These are phyloP conservation scores for Angophora floribunda DNA, from an alignment of 345 rosid species.

Conservation along the genomic window DNA sequence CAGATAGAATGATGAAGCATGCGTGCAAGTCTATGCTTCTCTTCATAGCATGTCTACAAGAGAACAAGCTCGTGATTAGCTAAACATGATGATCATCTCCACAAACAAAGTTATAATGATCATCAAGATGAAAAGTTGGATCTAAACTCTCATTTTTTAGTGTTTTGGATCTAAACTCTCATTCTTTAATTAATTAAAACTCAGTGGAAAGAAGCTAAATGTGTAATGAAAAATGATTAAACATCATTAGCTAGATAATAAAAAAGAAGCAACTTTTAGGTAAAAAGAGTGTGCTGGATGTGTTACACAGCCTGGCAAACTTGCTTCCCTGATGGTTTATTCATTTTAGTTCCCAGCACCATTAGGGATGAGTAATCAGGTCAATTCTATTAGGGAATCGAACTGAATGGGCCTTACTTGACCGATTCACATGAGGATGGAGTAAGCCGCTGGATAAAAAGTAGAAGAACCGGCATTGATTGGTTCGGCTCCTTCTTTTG, in stretches of 20 bases:
- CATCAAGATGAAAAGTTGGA: neutral
- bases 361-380: neutral
- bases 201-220: neutral
- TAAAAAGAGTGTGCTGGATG: neutral
- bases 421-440: neutral
- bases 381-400: neutral
- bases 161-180: neutral
- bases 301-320: neutral
- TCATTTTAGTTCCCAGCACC: neutral
- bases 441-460: neutral
- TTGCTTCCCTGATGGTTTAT: neutral
- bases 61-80: neutral
- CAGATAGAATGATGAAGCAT: neutral
- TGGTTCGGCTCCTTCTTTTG: neutral
- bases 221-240: neutral
- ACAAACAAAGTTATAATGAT: neutral
- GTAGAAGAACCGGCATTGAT: neutral
- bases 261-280: neutral
- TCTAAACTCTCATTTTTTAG: neutral
- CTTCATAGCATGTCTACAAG: neutral
- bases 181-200: neutral
- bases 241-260: neutral
- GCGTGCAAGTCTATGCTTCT: neutral
- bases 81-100: neutral
- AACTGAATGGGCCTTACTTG: neutral